Conservation (phyloP, 306 rosid species). For the Mimosa bimucronata region DNA sequence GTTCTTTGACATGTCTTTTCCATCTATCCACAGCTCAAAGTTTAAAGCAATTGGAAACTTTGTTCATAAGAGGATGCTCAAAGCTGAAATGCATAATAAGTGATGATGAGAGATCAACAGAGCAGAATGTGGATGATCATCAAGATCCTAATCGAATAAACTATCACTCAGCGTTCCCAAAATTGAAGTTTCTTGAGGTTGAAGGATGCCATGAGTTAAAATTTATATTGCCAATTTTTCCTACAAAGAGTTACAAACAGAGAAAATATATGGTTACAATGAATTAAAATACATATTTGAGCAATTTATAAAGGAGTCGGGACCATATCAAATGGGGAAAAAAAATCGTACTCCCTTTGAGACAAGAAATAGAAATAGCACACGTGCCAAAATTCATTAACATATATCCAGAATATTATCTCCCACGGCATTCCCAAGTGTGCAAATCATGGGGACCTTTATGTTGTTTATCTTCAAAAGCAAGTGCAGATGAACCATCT, state of each 20-base stretch:
- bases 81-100: slow-evolving; percentile 3
- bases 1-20: slow-evolving; percentile 10
- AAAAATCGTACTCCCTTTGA: background rate
- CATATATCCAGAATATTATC: background rate
- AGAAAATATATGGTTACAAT: background rate
- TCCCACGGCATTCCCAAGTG: background rate
- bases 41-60: background rate
- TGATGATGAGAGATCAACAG: background rate
- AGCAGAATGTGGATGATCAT: background rate
- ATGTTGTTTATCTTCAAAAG: background rate
- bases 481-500: background rate
- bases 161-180: slow-evolving; percentile 15
- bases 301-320: background rate
- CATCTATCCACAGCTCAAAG: background rate
- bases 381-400: background rate
- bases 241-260: slow-evolving; percentile 25
- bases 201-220: slow-evolving; percentile 2
- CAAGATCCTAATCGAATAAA: background rate
- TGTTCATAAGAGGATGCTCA: background rate
- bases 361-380: background rate
- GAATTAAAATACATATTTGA: slow-evolving; percentile 34
- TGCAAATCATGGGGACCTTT: background rate
- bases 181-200: slow-evolving; percentile 28
- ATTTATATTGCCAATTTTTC: slow-evolving; percentile 33
- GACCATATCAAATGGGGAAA: background rate